A percentile compares a stretch with the other conserved stretches of the same genome.
phyloP scores from a whole-genome alignment of 352 stramenopile species.

The Phytophthora sp. region DNA sequence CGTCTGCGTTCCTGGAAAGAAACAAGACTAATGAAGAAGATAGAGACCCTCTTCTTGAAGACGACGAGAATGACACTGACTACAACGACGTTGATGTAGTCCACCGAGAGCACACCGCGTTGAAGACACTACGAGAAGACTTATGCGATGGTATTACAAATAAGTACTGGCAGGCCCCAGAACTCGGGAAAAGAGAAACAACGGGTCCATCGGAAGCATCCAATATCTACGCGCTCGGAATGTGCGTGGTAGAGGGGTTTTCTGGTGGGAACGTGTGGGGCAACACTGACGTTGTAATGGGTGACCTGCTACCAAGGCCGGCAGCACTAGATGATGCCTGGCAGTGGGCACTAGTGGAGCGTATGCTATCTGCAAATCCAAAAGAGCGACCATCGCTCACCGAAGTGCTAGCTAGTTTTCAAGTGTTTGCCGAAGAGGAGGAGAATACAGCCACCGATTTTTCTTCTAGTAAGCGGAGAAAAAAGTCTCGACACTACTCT shows the following conservation, averaged over 20 bases:
- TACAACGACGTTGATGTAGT: conserved; percentile 32
- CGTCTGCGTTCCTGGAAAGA: background rate
- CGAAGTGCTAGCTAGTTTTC: conserved; percentile 33
- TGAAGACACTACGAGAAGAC: background rate
- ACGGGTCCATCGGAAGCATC: conserved; percentile 29
- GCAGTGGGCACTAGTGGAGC: conserved; percentile 38
- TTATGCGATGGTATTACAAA: background rate
- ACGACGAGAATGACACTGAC: conserved; percentile 14
- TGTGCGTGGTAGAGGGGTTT: conserved; percentile 43
- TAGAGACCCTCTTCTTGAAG: conserved; percentile 25
- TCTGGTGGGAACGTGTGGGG: conserved; percentile 23
- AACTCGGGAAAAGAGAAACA: background rate
- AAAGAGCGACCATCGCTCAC: conserved; percentile 17
- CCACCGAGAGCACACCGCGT: background rate
- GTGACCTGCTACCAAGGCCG: conserved; percentile 12
- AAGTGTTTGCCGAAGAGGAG: conserved; percentile 33
- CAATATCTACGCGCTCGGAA: conserved; percentile 35
- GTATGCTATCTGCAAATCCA: conserved; percentile 29
- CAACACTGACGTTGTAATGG: background rate
- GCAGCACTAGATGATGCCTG: conserved; percentile 11
- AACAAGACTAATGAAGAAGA: conserved; percentile 9
- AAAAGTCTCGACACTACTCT: conserved; percentile 6
- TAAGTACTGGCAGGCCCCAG: conserved; percentile 30
- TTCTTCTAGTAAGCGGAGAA: conserved; percentile 10
- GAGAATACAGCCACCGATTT: conserved; percentile 14